Conservation (phyloP, 225 moss, liverwort and hornwort species). For the Polytrichum commune region DNA sequence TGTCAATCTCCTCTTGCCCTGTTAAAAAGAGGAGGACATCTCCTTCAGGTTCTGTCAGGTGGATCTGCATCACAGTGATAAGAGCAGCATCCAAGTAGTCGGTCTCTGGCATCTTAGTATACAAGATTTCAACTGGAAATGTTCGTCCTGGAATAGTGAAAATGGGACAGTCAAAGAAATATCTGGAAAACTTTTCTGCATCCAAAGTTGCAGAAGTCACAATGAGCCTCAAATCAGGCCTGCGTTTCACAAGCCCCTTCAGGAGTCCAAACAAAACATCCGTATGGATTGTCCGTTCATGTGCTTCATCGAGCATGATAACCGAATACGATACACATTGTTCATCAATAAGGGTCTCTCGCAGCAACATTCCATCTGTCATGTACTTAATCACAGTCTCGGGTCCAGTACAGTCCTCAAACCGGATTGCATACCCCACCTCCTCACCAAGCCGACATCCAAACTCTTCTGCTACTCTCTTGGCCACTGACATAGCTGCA, state of each 20-base stretch:
- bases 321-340: conserved; percentile 82
- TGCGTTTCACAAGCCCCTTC: conserved; percentile 77
- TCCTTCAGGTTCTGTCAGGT: conserved; percentile 93
- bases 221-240: conserved; percentile 89
- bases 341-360: conserved; percentile 85
- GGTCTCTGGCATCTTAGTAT: conserved; percentile 83
- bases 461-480: conserved; percentile 94
- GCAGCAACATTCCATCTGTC: conserved; percentile 90
- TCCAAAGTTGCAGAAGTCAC: conserved; percentile 98
- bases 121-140: conserved; percentile 82
- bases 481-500: conserved; percentile 96
- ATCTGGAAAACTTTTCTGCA: conserved; percentile 94
- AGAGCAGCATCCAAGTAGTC: conserved; percentile 94
- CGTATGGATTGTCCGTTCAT: conserved; percentile 89
- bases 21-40: conserved; percentile 89
- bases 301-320: conserved; percentile 95
- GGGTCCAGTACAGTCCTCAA: conserved; percentile 94
- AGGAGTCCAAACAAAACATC: conserved; percentile 94
- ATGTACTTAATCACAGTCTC: conserved; percentile 98
- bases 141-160: conserved; percentile 96
- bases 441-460: conserved; percentile 97
- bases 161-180: conserved; percentile 95
- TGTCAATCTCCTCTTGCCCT: conserved; percentile 97
- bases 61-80: conserved; percentile 97
- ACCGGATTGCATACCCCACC: conserved; percentile 92